phyloP scores from a whole-genome alignment of 768 basidiomycete genomes.

The Filobasidium wieringae region DNA sequence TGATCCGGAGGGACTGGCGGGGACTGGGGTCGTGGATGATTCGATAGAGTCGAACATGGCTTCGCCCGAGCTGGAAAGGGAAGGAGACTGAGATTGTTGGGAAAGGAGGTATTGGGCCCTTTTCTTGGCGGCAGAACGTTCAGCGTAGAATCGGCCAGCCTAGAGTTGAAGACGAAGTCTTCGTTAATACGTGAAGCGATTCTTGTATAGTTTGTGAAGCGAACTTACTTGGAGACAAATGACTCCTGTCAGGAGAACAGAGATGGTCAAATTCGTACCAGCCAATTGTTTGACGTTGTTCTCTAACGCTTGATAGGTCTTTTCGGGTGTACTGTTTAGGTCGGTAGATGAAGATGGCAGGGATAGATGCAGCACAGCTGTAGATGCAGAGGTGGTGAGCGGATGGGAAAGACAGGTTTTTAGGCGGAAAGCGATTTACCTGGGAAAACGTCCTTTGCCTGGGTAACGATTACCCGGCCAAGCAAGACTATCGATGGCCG shows the following conservation, averaged over 20 bases:
- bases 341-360: neutral
- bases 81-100: neutral
- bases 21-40: neutral
- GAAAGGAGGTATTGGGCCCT: neutral
- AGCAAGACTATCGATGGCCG: neutral
- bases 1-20: too few species aligned
- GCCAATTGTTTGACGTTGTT: constrained; percentile 33
- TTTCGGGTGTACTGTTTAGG: neutral
- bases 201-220: too few species aligned
- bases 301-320: constrained; percentile 19
- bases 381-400: neutral
- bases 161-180: constrained; percentile 1
- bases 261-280: constrained; percentile 35
- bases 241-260: constrained; percentile 39
- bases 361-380: neutral
- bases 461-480: neutral
- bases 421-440: neutral
- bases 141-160: constrained; percentile 34
- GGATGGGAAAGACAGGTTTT: neutral
- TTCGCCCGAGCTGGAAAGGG: neutral
- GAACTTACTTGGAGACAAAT: constrained; percentile 36
- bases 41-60: neutral
- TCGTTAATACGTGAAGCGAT: too few species aligned
- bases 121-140: constrained; percentile 16
- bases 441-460: neutral